Evolutionary conservation across 768 basidiomycete species (phyloP).

Genomic region (Termitomyces bulborhizus): DNA sequence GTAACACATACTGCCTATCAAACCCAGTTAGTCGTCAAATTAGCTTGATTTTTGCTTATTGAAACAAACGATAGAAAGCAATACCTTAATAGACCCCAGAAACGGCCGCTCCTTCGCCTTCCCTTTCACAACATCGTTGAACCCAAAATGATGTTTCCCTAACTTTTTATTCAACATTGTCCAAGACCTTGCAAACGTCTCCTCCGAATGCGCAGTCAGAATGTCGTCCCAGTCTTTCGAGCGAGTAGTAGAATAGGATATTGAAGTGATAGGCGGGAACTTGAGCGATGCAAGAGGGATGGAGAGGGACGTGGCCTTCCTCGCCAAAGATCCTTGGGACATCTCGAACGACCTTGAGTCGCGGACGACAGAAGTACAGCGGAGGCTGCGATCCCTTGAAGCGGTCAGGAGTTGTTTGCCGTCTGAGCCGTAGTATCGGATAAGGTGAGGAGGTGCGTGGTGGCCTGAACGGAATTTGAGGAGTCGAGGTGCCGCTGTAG

Average conservation of each 20-base stretch:
- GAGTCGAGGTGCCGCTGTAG: constrained; percentile 76
- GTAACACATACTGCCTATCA: constrained; percentile 78
- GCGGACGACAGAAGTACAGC: constrained; percentile 88
- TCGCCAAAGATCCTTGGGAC: constrained; percentile 85
- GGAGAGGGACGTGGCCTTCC: constrained; percentile 73
- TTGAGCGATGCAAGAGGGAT: constrained; percentile 80
- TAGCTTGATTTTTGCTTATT: not conserved
- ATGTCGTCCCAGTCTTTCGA: constrained; percentile 98
- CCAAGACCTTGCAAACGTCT: constrained; percentile 83
- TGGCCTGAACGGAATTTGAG: constrained; percentile 94
- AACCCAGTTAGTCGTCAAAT: not conserved
- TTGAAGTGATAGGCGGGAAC: constrained; percentile 69
- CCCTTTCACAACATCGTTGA: constrained; percentile 42
- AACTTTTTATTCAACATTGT: constrained; percentile 74
- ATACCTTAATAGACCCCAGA: constrained; percentile 69
- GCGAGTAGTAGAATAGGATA: constrained; percentile 74
- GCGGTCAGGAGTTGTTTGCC: constrained; percentile 91
- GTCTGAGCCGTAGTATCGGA: constrained; percentile 95
- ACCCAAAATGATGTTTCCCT: constrained; percentile 68
- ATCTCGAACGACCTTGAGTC: constrained; percentile 94
- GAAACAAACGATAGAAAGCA: not conserved
- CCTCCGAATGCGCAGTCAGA: constrained; percentile 83
- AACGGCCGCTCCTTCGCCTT: constrained; percentile 38
- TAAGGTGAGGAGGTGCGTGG: constrained; percentile 82
- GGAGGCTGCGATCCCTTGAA: constrained; percentile 81